A percentile compares a stretch with the other conserved stretches of the same genome.
These are phyloP conservation scores for Cystofilobasidium ferigula DNA, from an alignment of 768 basidiomycete species.

Conservation along the genomic window DNA sequence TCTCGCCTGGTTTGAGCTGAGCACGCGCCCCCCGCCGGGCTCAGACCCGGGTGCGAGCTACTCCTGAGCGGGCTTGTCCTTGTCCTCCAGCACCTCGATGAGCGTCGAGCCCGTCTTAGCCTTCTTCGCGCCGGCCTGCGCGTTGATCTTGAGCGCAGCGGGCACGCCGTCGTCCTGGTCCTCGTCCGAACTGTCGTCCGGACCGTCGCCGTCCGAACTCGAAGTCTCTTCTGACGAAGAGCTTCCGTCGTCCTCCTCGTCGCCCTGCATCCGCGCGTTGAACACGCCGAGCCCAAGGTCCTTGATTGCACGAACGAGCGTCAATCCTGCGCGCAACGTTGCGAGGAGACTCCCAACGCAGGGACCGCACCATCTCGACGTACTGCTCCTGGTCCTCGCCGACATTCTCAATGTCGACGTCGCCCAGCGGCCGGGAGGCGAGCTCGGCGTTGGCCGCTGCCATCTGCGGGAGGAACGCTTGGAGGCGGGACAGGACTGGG, in stretches of 20 bases:
- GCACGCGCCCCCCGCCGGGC: neutral
- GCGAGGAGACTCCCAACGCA: neutral
- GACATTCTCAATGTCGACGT: conserved; percentile 24
- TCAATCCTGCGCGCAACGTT: neutral
- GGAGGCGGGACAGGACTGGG: conserved; percentile 23
- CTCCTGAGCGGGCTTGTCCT: no score
- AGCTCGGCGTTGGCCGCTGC: conserved; percentile 20
- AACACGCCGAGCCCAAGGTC: conserved; percentile 24
- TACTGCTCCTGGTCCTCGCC: conserved; percentile 21
- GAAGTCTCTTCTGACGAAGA: neutral
- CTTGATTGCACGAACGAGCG: neutral
- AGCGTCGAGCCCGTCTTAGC: neutral
- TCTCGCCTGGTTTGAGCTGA: neutral
- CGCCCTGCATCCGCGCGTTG: conserved; percentile 17
- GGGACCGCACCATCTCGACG: conserved; percentile 20
- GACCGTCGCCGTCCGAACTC: neutral
- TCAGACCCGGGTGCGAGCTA: no score
- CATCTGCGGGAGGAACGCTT: conserved; percentile 19
- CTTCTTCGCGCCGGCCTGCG: neutral
- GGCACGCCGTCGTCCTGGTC: neutral
- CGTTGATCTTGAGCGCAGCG: neutral
- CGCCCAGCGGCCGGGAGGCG: neutral
- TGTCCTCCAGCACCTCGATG: conserved; percentile 1
- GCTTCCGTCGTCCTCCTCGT: neutral
- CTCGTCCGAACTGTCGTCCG: neutral